These are phyloP conservation scores for Wickerhamomyces strasburgensis DNA, from an alignment of 805 yeast species.

Conservation along the genomic window DNA sequence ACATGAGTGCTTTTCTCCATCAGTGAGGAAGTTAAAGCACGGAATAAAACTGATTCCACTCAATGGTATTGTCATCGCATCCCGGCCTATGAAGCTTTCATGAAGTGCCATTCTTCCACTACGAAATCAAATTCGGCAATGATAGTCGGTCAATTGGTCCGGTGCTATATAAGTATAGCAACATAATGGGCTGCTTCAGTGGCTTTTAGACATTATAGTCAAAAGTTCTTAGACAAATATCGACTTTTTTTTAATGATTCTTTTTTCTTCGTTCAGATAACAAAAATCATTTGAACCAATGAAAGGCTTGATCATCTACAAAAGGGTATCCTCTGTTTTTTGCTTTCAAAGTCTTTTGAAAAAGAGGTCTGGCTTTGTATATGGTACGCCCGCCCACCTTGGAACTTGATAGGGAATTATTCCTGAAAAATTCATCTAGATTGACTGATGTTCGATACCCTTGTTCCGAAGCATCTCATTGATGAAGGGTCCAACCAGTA, in stretches of 20 bases:
- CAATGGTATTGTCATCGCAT: slow-evolving; percentile 6
- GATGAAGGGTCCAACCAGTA: slow-evolving; percentile 22
- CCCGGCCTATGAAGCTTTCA: slow-evolving; percentile 4
- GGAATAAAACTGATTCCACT: not conserved
- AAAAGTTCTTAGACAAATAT: not conserved
- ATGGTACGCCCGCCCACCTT: not conserved
- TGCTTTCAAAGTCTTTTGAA: no score
- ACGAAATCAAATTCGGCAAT: not conserved
- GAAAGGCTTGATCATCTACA: slow-evolving; percentile 14
- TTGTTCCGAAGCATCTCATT: not conserved
- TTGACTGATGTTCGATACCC: not conserved
- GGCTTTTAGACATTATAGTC: slow-evolving; percentile 3
- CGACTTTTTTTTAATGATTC: slow-evolving; percentile 15
- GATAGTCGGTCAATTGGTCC: not conserved
- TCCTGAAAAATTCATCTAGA: not conserved
- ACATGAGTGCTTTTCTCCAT: not conserved
- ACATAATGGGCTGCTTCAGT: not conserved
- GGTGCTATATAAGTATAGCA: not conserved
- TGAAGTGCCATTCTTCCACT: not conserved
- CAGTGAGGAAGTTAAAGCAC: no score
- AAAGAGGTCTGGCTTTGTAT: no score
- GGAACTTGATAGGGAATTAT: not conserved
- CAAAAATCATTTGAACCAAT: slow-evolving; percentile 17
- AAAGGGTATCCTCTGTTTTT: slow-evolving; percentile 10
- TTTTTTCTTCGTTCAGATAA: slow-evolving; percentile 15